These are phyloP conservation scores for Ophiorrhiza pumila DNA, from an alignment of 257 asterid genomes.

Conservation along the genomic window DNA sequence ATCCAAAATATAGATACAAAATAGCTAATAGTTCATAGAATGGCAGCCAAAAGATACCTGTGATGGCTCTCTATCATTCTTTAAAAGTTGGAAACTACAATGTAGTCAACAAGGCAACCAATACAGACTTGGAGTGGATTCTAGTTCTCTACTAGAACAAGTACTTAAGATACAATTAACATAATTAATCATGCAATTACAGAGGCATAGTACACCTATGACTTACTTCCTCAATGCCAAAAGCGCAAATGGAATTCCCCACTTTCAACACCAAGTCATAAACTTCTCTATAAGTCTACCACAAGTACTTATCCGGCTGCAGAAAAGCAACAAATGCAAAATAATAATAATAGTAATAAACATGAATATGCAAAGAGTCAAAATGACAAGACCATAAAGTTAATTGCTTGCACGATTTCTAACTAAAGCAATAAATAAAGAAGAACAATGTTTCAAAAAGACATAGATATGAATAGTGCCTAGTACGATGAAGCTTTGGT, in stretches of 20 bases:
- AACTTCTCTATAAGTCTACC: slow-evolving; percentile 90
- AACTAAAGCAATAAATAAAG: too few species aligned
- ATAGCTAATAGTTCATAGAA: background rate
- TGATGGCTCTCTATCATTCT: background rate
- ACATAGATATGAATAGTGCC: too few species aligned
- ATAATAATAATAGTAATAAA: too few species aligned
- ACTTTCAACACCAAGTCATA: slow-evolving; percentile 66
- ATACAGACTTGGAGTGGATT: background rate
- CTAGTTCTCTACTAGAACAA: background rate
- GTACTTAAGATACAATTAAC: background rate
- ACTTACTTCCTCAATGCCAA: slow-evolving; percentile 76
- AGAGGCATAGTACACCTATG: background rate
- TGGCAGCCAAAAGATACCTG: background rate
- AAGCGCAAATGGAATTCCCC: slow-evolving; percentile 80
- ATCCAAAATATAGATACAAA: background rate
- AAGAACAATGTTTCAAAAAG: too few species aligned
- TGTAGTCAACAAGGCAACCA: background rate
- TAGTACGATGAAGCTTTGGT: too few species aligned
- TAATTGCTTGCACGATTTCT: background rate
- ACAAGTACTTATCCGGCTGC: slow-evolving; percentile 75
- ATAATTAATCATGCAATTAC: background rate
- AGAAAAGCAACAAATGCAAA: slow-evolving; percentile 22
- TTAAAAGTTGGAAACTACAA: background rate
- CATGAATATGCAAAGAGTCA: background rate
- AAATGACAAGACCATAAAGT: background rate